Conservation (phyloP, 345 rosid genomes). For the Isatis tinctoria region DNA sequence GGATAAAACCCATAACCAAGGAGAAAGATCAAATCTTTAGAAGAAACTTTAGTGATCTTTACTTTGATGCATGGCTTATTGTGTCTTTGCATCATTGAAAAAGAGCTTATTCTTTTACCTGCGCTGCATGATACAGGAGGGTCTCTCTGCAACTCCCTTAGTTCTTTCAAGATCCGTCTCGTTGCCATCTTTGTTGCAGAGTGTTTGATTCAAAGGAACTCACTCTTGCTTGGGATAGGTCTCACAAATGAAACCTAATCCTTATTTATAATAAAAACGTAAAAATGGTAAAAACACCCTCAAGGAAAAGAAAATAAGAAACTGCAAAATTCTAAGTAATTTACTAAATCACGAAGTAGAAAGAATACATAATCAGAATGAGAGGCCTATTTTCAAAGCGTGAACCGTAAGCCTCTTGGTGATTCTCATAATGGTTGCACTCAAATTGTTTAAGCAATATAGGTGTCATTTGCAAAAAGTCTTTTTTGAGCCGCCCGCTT, state of each 20-base stretch:
- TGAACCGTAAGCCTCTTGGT: conserved; percentile 16
- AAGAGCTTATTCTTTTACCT: conserved; percentile 29
- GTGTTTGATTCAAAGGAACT: not conserved
- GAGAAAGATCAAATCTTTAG: not conserved
- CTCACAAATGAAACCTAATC: not conserved
- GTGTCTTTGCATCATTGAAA: not conserved
- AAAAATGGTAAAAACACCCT: no score
- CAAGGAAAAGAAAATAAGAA: no score
- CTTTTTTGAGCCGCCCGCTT: conserved; percentile 21
- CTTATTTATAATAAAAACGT: not conserved
- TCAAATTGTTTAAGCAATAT: conserved; percentile 1
- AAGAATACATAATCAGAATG: not conserved
- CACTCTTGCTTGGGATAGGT: not conserved
- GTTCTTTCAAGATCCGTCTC: conserved; percentile 59
- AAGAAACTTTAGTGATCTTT: not conserved
- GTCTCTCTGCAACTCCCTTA: conserved; percentile 65
- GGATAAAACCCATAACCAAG: not conserved
- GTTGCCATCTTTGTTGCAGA: conserved; percentile 40
- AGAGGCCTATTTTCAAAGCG: conserved; percentile 24
- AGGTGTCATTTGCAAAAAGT: conserved; percentile 6
- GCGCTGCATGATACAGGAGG: conserved; percentile 77
- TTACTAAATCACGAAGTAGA: not conserved
- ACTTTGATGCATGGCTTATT: conserved; percentile 5
- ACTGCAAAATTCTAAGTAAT: no score
- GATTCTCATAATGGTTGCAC: conserved; percentile 22